A percentile compares a stretch with the other conserved stretches of the same genome.
phyloP scores from a whole-genome alignment of 768 basidiomycete species.

The Rhizopogon vulgaris region DNA sequence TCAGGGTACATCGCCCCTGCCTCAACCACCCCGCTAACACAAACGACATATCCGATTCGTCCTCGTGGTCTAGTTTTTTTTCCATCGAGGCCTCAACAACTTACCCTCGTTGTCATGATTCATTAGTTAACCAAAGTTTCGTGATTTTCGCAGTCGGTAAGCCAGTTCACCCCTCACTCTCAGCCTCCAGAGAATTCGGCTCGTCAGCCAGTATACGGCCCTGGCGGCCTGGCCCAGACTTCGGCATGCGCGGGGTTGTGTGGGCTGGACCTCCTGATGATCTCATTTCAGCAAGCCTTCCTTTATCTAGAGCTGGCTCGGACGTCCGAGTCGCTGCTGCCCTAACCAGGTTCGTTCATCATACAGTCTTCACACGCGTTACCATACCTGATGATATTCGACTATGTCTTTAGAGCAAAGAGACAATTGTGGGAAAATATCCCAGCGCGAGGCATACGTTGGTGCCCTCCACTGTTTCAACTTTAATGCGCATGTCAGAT shows the following conservation, averaged over 20 bases:
- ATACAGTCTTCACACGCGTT: neutral
- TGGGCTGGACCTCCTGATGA: conserved; percentile 34
- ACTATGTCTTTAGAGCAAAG: conserved; percentile 29
- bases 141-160: conserved; percentile 5
- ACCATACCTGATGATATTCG: neutral
- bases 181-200: conserved; percentile 9
- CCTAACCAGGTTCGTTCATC: conserved; percentile 38
- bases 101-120: conserved; percentile 1
- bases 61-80: conserved; percentile 45
- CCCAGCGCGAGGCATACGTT: conserved; percentile 54
- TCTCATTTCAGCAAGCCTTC: conserved; percentile 67
- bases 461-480: conserved; percentile 8
- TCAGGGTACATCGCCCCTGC: conserved; percentile 3
- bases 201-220: neutral
- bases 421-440: conserved; percentile 57
- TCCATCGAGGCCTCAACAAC: conserved; percentile 5
- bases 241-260: neutral
- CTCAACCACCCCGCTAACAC: conserved; percentile 3
- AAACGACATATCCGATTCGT: conserved; percentile 15
- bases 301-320: conserved; percentile 53
- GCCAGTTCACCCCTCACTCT: neutral
- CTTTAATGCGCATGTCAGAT: conserved; percentile 7
- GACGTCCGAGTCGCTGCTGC: conserved; percentile 42
- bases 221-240: neutral
- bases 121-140: conserved; percentile 6